Conservation (phyloP, 179 eudicot species). For the Corrigiola litoralis region DNA sequence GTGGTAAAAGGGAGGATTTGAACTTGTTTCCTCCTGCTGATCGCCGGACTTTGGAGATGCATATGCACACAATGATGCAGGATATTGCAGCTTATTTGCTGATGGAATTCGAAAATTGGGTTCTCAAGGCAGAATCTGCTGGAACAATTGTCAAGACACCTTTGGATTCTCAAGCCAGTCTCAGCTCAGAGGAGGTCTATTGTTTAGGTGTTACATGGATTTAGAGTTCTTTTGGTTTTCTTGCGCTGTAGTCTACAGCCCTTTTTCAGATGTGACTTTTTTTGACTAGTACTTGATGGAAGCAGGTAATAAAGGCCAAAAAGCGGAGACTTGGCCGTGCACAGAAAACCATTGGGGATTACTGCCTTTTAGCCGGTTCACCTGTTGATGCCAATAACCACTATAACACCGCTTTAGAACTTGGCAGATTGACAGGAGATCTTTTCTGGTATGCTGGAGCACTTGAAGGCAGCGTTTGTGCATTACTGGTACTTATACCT, state of each 20-base stretch:
- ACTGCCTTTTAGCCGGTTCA: slow-evolving; percentile 90
- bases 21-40: slow-evolving; percentile 91
- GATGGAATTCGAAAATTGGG: slow-evolving; percentile 97
- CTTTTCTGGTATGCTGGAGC: slow-evolving; percentile 99
- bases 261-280: slow-evolving; percentile 9
- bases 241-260: slow-evolving; percentile 9
- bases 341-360: slow-evolving; percentile 94
- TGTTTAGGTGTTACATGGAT: slow-evolving; percentile 74
- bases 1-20: slow-evolving; percentile 53
- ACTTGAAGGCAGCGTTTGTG: slow-evolving; percentile 94
- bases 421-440: slow-evolving; percentile 88
- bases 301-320: slow-evolving; percentile 89
- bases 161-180: slow-evolving; percentile 97
- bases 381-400: slow-evolving; percentile 99
- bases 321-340: slow-evolving; percentile 95
- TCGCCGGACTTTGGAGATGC: slow-evolving; percentile 82
- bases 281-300: slow-evolving; percentile 17
- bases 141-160: slow-evolving; percentile 97
- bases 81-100: slow-evolving; percentile 95
- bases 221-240: slow-evolving; percentile 28
- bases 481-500: slow-evolving; percentile 65
- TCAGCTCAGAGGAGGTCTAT: slow-evolving; percentile 99
- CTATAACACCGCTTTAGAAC: slow-evolving; percentile 85
- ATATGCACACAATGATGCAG: slow-evolving; percentile 94
- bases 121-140: slow-evolving; percentile 82